phyloP scores from a whole-genome alignment of 192 early-diverging fungal genomes.

The Umbelopsis vinacea region DNA sequence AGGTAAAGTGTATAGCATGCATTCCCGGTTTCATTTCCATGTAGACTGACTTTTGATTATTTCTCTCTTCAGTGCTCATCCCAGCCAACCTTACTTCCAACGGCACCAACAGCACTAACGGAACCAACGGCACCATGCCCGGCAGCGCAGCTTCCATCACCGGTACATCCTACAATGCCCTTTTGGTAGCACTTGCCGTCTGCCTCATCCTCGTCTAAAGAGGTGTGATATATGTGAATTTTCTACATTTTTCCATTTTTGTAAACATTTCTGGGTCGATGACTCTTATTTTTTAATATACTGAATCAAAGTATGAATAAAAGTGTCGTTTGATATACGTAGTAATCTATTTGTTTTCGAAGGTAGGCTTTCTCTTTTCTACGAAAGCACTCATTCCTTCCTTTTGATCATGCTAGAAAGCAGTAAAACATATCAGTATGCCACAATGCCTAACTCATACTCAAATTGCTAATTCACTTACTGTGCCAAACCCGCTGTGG shows the following conservation, averaged over 20 bases:
- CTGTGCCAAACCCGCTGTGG: conserved; percentile 88
- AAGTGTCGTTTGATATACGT: background rate
- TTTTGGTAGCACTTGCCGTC: background rate
- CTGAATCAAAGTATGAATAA: background rate
- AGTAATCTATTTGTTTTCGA: conserved; percentile 75
- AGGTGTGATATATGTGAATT: too few relatives aligned
- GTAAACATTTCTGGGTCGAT: background rate
- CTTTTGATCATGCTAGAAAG: conserved; percentile 80
- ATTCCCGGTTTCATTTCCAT: background rate
- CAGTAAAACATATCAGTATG: background rate
- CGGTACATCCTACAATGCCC: background rate
- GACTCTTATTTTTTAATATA: background rate
- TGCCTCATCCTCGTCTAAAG: background rate
- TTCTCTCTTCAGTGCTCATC: background rate
- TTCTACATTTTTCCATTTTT: too few relatives aligned
- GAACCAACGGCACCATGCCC: background rate
- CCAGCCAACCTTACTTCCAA: background rate
- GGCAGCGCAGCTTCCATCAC: background rate
- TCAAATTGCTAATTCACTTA: conserved; percentile 46
- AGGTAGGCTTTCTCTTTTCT: conserved; percentile 89
- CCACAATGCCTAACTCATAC: background rate
- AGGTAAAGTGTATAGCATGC: background rate
- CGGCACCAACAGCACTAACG: background rate
- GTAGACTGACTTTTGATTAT: background rate
- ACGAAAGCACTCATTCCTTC: conserved; percentile 97